A percentile compares a stretch with the other conserved stretches of the same genome.
Evolutionary conservation across 331 rosid genomes (phyloP).

Genomic region (Saraca asoca): DNA sequence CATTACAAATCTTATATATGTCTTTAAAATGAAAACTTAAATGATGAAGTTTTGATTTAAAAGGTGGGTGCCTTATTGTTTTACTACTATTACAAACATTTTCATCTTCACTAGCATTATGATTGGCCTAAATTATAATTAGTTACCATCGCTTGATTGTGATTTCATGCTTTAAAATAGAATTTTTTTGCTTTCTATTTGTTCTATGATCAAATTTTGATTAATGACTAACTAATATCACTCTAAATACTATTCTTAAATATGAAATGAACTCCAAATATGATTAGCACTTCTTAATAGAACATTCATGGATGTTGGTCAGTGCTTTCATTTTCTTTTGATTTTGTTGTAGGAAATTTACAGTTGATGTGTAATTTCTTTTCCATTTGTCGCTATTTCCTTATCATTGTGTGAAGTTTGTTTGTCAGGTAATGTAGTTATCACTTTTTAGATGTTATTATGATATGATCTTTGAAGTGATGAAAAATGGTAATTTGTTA

Average conservation of each 20-base stretch:
- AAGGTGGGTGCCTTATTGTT: constrained; percentile 2
- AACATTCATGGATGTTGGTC: neutral
- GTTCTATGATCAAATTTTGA: no score
- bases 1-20: constrained; percentile 11
- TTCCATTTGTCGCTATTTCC: constrained; percentile 87
- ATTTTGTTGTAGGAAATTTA: constrained; percentile 30
- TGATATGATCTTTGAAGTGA: constrained; percentile 95
- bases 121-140: neutral
- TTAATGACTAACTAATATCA: no score
- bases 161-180: constrained; percentile 21
- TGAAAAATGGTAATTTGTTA: constrained; percentile 79
- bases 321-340: constrained; percentile 13
- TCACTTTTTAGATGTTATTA: constrained; percentile 93
- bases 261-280: constrained; percentile 22
- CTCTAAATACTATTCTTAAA: neutral
- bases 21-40: constrained; percentile 14
- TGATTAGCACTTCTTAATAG: neutral
- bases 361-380: constrained; percentile 37
- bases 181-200: neutral
- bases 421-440: constrained; percentile 93
- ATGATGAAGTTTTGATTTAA: neutral
- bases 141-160: neutral
- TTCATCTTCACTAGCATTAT: neutral
- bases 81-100: neutral
- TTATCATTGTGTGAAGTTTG: constrained; percentile 83